These are phyloP conservation scores for Calophaca sinica DNA, from an alignment of 306 rosid genomes.

Conservation along the genomic window DNA sequence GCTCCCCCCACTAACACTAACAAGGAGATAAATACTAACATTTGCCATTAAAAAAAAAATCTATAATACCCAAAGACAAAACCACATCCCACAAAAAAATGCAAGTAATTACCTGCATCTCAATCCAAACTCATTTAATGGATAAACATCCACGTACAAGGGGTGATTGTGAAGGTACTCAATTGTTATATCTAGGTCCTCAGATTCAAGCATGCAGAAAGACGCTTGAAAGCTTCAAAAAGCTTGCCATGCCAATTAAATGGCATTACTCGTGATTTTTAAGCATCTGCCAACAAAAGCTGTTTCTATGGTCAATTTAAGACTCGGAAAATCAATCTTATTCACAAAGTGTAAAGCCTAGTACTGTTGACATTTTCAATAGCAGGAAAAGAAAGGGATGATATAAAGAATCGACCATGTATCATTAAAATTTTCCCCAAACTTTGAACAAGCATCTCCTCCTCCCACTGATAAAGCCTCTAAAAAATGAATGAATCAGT, in stretches of 20 bases:
- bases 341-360: background rate
- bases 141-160: too few species aligned
- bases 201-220: background rate
- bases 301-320: background rate
- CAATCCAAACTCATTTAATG: too few species aligned
- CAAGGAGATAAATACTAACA: too few species aligned
- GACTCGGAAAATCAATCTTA: background rate
- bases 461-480: conserved; percentile 45
- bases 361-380: conserved; percentile 4
- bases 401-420: conserved; percentile 43
- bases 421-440: conserved; percentile 37
- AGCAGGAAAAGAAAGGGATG: conserved; percentile 17
- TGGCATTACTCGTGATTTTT: background rate
- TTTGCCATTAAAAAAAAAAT: too few species aligned
- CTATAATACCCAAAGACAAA: too few species aligned
- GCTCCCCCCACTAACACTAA: too few species aligned
- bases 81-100: too few species aligned
- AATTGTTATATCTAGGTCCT: background rate
- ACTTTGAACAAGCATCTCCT: conserved; percentile 42
- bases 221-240: background rate
- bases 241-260: background rate
- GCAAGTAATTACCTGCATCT: too few species aligned
- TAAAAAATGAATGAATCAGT: conserved; percentile 55
- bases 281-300: background rate
- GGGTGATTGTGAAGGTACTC: too few species aligned